Base-by-base conservation (phyloP, 2,329 filamentous ascomycete species). In the Nigrograna mackinnonii region DNA sequence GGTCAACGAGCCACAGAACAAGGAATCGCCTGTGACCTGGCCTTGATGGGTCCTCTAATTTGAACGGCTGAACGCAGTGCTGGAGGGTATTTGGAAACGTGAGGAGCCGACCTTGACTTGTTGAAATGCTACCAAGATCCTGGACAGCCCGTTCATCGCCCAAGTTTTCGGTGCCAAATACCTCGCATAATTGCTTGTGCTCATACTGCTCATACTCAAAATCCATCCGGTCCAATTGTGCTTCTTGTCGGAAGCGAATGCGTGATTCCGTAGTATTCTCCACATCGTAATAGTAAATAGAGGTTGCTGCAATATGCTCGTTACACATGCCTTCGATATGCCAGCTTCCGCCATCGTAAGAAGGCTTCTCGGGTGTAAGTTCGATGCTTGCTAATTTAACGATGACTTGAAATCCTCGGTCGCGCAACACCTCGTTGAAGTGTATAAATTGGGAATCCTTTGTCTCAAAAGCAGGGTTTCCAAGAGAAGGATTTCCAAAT, bases 271-370 rank as follows among this genome's bases (percentile, higher is more conserved):
- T 76, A 38, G 85, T 75, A 57, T 86, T 87, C 0, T 80, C 74
- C 36, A 58, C 65, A 45, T 82, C 77, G 52, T 80, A 83, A 58
- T 83, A 82, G 60, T 81, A 83, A 22, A 86, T 67, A 1, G 82
- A 79, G 0, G 80, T 82, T 0, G 82, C 80, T 13, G 17, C 16
- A 13, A 87, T 84, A 48, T 79, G 79, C 62, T 86, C 83, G 50
- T 86, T 86, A 59, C 60, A 48, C 28, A 49, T 44, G 6, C 67
- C 26, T 49, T 58, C 46, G 33, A 74, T 52, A 49, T 82, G 79
- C 75, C 78, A 83, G 3, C 62, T 64, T 1, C 79, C 79, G 17
- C 79, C 78, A 0, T 64, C 59, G 51, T 81, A 85, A 0, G 48
- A 50, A 0, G 82, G 78, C 2, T 79, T 73, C 6, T 79, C 77